Evolutionary conservation across 2,329 filamentous ascomycete species (phyloP).

Genomic region (Balansia obtecta): DNA sequence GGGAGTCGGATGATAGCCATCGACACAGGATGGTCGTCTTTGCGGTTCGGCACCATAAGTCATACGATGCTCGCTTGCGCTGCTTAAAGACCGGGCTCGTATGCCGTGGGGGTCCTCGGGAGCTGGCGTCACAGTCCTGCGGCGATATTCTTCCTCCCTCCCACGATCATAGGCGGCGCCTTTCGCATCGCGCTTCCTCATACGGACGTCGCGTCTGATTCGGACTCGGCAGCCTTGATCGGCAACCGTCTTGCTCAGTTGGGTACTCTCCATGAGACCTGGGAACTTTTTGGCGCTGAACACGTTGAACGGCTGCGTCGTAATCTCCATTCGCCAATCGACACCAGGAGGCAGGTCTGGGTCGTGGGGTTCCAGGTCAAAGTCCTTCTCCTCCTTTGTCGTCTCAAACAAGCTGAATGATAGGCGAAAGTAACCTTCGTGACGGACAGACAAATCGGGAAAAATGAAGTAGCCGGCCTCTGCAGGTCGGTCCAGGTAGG

Average conservation of each 20-base stretch:
- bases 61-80: constrained; percentile 37
- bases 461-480: constrained; percentile 92
- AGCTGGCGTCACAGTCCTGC: constrained; percentile 23
- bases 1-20: constrained; percentile 27
- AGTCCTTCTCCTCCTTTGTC: constrained; percentile 73
- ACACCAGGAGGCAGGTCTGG: constrained; percentile 43
- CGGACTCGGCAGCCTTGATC: constrained; percentile 95
- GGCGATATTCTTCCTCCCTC: constrained; percentile 52
- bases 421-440: constrained; percentile 86
- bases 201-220: constrained; percentile 85
- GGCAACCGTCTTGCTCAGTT: constrained; percentile 77
- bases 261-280: constrained; percentile 79
- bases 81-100: constrained; percentile 48
- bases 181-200: constrained; percentile 74
- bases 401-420: constrained; percentile 92
- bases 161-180: constrained; percentile 36
- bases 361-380: constrained; percentile 42
- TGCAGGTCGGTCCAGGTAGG: constrained; percentile 78
- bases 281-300: constrained; percentile 99
- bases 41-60: constrained; percentile 28
- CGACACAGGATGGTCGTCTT: constrained; percentile 35
- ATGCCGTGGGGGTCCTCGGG: constrained; percentile 19
- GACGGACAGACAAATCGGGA: constrained; percentile 87
- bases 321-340: constrained; percentile 80
- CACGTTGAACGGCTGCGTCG: constrained; percentile 76